Conservation (phyloP, 768 basidiomycete genomes). For the Podaxis rugospora region DNA sequence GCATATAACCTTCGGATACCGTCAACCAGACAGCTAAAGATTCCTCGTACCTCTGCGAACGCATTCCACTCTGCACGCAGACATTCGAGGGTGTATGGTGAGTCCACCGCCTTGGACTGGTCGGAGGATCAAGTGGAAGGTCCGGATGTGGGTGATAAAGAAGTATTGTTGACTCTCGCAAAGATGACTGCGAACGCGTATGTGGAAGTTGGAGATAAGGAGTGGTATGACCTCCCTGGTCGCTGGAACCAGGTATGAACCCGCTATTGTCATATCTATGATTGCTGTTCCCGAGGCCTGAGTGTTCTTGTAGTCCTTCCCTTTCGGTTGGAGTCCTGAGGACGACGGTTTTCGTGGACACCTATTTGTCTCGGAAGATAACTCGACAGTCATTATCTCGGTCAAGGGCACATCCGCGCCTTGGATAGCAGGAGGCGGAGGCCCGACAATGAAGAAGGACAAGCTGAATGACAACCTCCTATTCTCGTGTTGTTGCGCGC, state of each 20-base stretch:
- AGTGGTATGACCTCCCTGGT: constrained; percentile 69
- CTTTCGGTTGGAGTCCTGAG: constrained; percentile 88
- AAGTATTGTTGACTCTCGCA: constrained; percentile 71
- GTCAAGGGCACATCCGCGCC: constrained; percentile 92
- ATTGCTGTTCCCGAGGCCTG: neutral
- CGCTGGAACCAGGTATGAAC: constrained; percentile 57
- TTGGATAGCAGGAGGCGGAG: constrained; percentile 62
- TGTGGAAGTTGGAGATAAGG: constrained; percentile 37
- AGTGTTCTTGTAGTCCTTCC: constrained; percentile 40
- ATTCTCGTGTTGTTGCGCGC: constrained; percentile 94
- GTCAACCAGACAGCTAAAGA: constrained; percentile 30
- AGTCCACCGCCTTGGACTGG: constrained; percentile 50
- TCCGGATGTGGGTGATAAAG: constrained; percentile 70
- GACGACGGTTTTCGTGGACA: constrained; percentile 93
- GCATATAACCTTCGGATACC: constrained; percentile 36
- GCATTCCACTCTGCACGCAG: constrained; percentile 32
- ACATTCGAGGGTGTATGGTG: constrained; percentile 29
- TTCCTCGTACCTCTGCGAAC: constrained; percentile 46
- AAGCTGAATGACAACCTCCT: constrained; percentile 94
- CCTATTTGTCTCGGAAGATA: constrained; percentile 79
- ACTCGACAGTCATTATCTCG: constrained; percentile 81
- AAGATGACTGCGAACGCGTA: constrained; percentile 93
- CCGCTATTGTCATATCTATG: neutral
- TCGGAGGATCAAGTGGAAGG: constrained; percentile 54
- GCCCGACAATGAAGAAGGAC: constrained; percentile 83